Evolutionary conservation across 1,284 basidiomycete genomes (phyloP).

Genomic region (Takashimella tepidaria): DNA sequence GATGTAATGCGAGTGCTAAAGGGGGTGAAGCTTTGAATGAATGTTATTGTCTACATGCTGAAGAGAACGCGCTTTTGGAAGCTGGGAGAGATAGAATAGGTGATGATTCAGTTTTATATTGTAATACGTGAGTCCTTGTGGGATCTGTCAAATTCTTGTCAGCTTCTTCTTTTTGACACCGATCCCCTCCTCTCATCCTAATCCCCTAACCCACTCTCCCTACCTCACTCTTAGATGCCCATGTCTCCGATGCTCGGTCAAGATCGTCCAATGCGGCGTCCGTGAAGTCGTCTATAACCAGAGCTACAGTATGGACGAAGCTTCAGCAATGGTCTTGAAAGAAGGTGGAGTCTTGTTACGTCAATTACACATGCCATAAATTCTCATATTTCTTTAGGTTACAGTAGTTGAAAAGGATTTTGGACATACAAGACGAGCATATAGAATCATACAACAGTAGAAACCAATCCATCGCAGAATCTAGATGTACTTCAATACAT

Average conservation of each 20-base stretch:
- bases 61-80: slow-evolving; percentile 95
- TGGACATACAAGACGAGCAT: too few relatives aligned
- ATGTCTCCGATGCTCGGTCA: slow-evolving; percentile 90
- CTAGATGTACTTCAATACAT: too few relatives aligned
- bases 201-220: too few relatives aligned
- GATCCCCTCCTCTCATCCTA: background rate
- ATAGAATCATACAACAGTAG: too few relatives aligned
- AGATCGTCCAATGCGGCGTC: slow-evolving; percentile 88
- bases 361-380: slow-evolving; percentile 50
- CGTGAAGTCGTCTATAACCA: slow-evolving; percentile 92
- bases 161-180: background rate
- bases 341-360: slow-evolving; percentile 73
- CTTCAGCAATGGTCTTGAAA: slow-evolving; percentile 66
- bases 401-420: too few relatives aligned
- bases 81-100: slow-evolving; percentile 82
- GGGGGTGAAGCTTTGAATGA: slow-evolving; percentile 62
- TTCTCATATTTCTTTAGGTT: too few relatives aligned
- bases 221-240: slow-evolving; percentile 88
- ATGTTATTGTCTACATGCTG: slow-evolving; percentile 94
- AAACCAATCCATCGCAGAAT: too few relatives aligned
- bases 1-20: slow-evolving; percentile 63
- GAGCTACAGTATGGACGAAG: slow-evolving; percentile 91
- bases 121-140: slow-evolving; percentile 58
- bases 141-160: too few relatives aligned
- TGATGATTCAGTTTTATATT: slow-evolving; percentile 79